These are phyloP conservation scores for Cylindrotheca closterium DNA, from an alignment of 108 stramenopile species.

Conservation along the genomic window DNA sequence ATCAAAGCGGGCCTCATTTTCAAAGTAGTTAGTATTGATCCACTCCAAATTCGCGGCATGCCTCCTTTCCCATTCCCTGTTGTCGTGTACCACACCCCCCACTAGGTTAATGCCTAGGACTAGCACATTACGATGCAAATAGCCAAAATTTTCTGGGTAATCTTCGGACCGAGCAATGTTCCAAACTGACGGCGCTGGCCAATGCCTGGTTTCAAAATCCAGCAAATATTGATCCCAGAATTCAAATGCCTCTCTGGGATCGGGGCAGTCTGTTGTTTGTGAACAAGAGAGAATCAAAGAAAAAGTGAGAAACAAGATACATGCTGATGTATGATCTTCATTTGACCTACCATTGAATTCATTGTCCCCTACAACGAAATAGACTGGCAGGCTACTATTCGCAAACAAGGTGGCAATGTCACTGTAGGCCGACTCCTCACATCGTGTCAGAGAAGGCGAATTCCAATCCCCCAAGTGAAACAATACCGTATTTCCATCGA, in stretches of 20 bases:
- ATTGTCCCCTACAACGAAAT: conserved; percentile 55
- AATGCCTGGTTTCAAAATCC: conserved; percentile 34
- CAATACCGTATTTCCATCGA: conserved; percentile 25
- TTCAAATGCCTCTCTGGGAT: conserved; percentile 26
- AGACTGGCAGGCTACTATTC: conserved; percentile 36
- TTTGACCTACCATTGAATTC: conserved; percentile 43
- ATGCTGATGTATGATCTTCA: neutral
- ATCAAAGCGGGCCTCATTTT: conserved; percentile 5
- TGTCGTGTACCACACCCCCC: conserved; percentile 34
- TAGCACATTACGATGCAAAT: conserved; percentile 38
- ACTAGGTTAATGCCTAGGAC: conserved; percentile 67
- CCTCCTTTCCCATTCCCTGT: conserved; percentile 34
- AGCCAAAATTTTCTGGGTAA: conserved; percentile 57
- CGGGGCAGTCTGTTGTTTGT: conserved; percentile 33
- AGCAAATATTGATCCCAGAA: conserved; percentile 37
- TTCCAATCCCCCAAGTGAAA: conserved; percentile 57
- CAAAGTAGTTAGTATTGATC: conserved; percentile 23
- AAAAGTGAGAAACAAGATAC: neutral
- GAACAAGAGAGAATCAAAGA: neutral
- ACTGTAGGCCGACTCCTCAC: conserved; percentile 23
- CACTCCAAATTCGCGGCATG: conserved; percentile 33
- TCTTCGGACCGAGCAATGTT: conserved; percentile 16
- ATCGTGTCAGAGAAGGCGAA: conserved; percentile 26
- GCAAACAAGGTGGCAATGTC: conserved; percentile 14
- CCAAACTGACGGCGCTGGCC: conserved; percentile 21